A percentile compares a stretch with the other conserved stretches of the same genome.
Evolutionary conservation across 257 asterid species (phyloP).

Genomic region (Penstemon eatonii): DNA sequence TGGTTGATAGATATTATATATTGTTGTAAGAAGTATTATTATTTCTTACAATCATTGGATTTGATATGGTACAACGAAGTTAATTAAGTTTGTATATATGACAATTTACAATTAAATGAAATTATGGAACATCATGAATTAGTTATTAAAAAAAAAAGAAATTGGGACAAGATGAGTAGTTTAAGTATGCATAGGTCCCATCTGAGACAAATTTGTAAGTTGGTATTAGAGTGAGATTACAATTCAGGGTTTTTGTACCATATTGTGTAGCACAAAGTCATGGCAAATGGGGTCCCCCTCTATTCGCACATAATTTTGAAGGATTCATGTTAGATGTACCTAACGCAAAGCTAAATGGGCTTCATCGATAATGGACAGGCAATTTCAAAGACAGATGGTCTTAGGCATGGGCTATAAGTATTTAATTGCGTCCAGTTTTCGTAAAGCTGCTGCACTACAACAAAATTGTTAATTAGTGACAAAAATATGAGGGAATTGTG

Average conservation of each 20-base stretch:
- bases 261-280: slow-evolving; percentile 30
- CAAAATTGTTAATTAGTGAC: no score
- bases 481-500: no score
- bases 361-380: neutral
- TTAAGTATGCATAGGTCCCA: slow-evolving; percentile 17
- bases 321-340: neutral
- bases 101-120: no score
- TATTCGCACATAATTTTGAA: slow-evolving; percentile 5
- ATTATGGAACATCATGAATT: no score
- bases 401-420: slow-evolving; percentile 1
- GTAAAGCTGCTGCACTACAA: no score
- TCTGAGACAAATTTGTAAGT: slow-evolving; percentile 33
- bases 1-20: no score
- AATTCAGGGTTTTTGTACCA: slow-evolving; percentile 3
- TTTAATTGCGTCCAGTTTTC: neutral
- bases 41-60: no score
- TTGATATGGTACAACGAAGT: no score
- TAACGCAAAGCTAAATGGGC: slow-evolving; percentile 21
- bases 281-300: slow-evolving; percentile 34
- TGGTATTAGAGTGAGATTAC: slow-evolving; percentile 19
- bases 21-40: no score
- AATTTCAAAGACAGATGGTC: slow-evolving; percentile 10
- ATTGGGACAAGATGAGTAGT: no score
- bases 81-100: no score
- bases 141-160: no score